Evolutionary conservation across 169 alveolate genomes (phyloP), one percentile per base, ranked within the genome.

Genomic region (Cardiosporidium cionae): DNA sequence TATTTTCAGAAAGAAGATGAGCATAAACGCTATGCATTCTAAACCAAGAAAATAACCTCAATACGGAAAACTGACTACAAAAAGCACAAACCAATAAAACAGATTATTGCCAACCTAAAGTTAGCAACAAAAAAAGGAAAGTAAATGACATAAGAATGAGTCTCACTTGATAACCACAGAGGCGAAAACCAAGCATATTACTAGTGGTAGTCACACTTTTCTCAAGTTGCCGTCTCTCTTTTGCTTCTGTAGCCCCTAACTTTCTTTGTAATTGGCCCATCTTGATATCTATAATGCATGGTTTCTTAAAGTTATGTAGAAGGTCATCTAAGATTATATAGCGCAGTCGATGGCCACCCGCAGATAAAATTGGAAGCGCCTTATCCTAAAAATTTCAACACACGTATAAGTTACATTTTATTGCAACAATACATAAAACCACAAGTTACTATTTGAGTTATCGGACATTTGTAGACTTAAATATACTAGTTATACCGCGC

Each of bases 211-310:
- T 72, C 52, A 80, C 72, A 53, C 87, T 80, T 52, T 84, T 84
- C 65, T 70, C 85, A 36, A 75, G 78, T 67, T 84, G 89, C 34
- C 89, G 72, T 69, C 72, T 66, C 70, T 68, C 85, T 79, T 84
- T 84, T 73, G 70, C 87, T 58, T 79, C 73, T 3, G 85, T 69
- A 27, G 84, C 85, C 28, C 85, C 85, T 44, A 81, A 63, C 35
- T 74, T 84, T 65, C 89, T 65, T 80, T 84, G 89, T 7, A 86
- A 53, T 69, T 65, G 74, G 0, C 89, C 89, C 89, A 84, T 84
- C 70, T 84, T 84, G 65, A 84, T 84, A 67, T 84, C 89, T 66
- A 84, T 37, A 68, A 84, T 83, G 65, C 89, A 84, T 29, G 87
- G 87, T 58, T 81, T 76, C 73, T 54, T 70, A 66, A 76, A 84